Conservation (phyloP, 179 eudicot species). For the Beta corolliflora region DNA sequence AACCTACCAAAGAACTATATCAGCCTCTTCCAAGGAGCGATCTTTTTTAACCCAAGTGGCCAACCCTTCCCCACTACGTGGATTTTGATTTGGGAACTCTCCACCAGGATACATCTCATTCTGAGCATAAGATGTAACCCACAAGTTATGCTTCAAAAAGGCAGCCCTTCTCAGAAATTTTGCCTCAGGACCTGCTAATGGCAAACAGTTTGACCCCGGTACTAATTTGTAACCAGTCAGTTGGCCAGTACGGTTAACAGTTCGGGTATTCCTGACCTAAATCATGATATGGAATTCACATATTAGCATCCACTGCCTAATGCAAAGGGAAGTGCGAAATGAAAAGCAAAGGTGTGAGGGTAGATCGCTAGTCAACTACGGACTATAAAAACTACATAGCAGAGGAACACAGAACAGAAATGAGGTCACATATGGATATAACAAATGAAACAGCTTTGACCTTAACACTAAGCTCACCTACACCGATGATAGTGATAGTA, state of each 20-base stretch:
- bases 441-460: not conserved
- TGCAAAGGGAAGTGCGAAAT: not conserved
- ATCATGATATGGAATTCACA: constrained; percentile 15
- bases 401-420: not conserved
- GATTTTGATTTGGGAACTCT: constrained; percentile 98
- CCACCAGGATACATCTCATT: constrained; percentile 95
- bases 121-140: constrained; percentile 81
- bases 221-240: constrained; percentile 53
- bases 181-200: constrained; percentile 63
- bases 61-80: constrained; percentile 95
- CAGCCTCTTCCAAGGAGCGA: constrained; percentile 86
- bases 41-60: constrained; percentile 91
- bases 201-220: constrained; percentile 52
- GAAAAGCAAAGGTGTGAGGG: not conserved
- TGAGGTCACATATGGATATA: not conserved
- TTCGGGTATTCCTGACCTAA: constrained; percentile 57
- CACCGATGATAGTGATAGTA: not conserved
- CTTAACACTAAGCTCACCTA: not conserved
- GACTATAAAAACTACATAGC: not conserved
- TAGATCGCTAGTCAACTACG: not conserved
- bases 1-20: constrained; percentile 88
- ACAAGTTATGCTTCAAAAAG: constrained; percentile 92
- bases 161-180: constrained; percentile 93
- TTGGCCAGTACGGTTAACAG: constrained; percentile 54
- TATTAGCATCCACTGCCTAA: constrained; percentile 1